Percentiles rank a stretch among this genome's conserved stretches.
phyloP scores from a whole-genome alignment of 139 green algal genomes.

The Chlorella vulgaris region DNA sequence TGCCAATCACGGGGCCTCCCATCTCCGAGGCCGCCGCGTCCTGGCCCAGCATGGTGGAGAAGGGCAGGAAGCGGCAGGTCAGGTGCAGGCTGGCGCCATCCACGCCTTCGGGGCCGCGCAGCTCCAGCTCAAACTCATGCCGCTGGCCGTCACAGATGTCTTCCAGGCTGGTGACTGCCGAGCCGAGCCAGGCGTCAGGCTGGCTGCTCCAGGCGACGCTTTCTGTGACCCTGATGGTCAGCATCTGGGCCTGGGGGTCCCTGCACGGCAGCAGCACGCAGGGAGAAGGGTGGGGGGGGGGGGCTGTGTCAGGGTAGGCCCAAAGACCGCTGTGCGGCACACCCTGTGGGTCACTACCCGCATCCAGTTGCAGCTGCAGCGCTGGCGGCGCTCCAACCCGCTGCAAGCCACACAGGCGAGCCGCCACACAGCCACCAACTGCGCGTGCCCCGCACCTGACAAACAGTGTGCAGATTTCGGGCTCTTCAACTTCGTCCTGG shows the following conservation, averaged over 20 bases:
- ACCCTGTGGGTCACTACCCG: no score
- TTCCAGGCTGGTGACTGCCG: neutral
- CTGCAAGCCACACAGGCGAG: no score
- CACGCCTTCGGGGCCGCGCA: neutral
- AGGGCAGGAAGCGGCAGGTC: conserved; percentile 4
- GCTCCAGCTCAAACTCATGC: neutral
- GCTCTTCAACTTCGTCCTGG: no score
- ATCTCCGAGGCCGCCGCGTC: neutral
- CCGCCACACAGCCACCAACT: no score
- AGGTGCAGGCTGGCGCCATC: conserved; percentile 5
- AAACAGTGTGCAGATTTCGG: no score
- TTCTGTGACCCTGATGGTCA: neutral
- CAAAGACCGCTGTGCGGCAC: no score
- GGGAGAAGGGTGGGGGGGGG: neutral
- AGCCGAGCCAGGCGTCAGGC: neutral
- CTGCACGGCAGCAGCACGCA: neutral
- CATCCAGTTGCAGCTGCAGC: no score
- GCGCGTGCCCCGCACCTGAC: no score
- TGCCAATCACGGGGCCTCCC: conserved; percentile 26
- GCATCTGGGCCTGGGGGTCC: neutral
- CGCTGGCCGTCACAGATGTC: neutral
- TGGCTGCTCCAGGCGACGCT: neutral
- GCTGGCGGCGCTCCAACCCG: no score
- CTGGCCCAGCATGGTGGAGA: neutral
- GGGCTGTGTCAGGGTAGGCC: no score